Evolutionary conservation across 805 yeast species (phyloP).

Genomic region (Starmerella stellata): DNA sequence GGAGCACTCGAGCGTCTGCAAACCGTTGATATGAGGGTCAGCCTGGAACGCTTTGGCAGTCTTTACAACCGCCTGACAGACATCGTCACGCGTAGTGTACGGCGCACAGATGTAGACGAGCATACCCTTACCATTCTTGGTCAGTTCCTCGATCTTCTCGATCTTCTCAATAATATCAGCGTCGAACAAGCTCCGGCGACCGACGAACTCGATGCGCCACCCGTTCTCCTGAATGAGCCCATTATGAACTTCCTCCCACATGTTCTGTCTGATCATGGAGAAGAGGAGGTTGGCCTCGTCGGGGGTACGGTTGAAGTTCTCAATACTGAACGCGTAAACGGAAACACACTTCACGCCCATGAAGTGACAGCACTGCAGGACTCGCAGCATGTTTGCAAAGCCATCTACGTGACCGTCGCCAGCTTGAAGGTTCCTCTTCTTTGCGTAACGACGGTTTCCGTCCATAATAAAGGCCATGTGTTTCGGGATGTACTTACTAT

Average conservation of each 20-base stretch:
- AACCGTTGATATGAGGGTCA: constrained; percentile 20
- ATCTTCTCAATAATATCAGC: constrained; percentile 49
- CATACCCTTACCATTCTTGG: constrained; percentile 33
- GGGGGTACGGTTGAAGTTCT: constrained; percentile 72
- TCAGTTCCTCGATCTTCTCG: constrained; percentile 41
- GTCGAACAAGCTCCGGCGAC: constrained; percentile 53
- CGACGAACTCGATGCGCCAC: constrained; percentile 60
- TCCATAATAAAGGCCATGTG: constrained; percentile 95
- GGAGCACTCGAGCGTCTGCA: constrained; percentile 33
- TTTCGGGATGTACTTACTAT: constrained; percentile 35
- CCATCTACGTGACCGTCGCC: constrained; percentile 88
- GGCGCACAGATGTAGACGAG: constrained; percentile 53
- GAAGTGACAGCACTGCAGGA: constrained; percentile 58
- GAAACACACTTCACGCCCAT: constrained; percentile 71
- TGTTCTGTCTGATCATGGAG: constrained; percentile 18
- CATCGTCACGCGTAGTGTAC: constrained; percentile 83
- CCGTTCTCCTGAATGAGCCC: constrained; percentile 28
- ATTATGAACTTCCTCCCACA: constrained; percentile 17
- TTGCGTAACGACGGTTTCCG: constrained; percentile 84
- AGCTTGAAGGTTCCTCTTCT: constrained; percentile 42
- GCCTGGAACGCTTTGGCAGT: constrained; percentile 21
- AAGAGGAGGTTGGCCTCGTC: constrained; percentile 54
- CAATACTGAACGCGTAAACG: constrained; percentile 88
- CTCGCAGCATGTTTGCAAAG: constrained; percentile 49
- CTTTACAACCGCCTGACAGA: constrained; percentile 25